Conservation (phyloP, 495 filamentous ascomycete species). For the Daldinia loculata region DNA sequence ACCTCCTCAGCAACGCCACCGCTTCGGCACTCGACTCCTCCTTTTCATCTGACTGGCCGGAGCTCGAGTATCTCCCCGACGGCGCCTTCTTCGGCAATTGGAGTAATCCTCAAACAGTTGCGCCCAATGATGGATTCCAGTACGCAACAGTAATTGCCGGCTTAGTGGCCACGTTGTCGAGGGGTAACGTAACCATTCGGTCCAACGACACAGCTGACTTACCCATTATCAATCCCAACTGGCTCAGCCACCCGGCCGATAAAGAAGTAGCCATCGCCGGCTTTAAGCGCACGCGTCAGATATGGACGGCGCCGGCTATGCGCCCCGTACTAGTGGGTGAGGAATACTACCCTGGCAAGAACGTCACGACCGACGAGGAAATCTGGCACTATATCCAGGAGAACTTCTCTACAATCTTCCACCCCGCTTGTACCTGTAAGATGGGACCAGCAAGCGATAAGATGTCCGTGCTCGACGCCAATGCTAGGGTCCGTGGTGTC, state of each 20-base stretch:
- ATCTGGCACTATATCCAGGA: constrained; percentile 54
- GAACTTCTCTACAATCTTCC: constrained; percentile 56
- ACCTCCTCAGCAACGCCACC: constrained; percentile 47
- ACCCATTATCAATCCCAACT: constrained; percentile 64
- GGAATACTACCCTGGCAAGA: constrained; percentile 58
- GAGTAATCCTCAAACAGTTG: constrained; percentile 42
- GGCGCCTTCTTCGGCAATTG: constrained; percentile 56
- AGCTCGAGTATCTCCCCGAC: constrained; percentile 59
- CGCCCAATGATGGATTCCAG: not conserved
- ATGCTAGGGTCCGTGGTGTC: constrained; percentile 57
- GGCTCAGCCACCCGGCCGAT: constrained; percentile 62
- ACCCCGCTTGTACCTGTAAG: constrained; percentile 57
- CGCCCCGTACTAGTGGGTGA: constrained; percentile 47
- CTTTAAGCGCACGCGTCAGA: constrained; percentile 61
- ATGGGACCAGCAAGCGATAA: constrained; percentile 59
- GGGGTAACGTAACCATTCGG: constrained; percentile 63
- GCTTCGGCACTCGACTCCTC: not conserved
- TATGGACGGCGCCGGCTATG: constrained; percentile 54
- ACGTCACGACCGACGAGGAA: constrained; percentile 55
- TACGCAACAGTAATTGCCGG: not conserved
- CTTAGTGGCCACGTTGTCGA: constrained; percentile 53
- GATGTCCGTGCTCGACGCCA: constrained; percentile 61
- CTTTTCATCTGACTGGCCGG: constrained; percentile 60
- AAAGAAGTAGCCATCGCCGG: constrained; percentile 61
- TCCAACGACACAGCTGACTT: constrained; percentile 53